These are phyloP conservation scores for Cucurbita maxima DNA, from an alignment of 306 rosid species.

Conservation along the genomic window DNA sequence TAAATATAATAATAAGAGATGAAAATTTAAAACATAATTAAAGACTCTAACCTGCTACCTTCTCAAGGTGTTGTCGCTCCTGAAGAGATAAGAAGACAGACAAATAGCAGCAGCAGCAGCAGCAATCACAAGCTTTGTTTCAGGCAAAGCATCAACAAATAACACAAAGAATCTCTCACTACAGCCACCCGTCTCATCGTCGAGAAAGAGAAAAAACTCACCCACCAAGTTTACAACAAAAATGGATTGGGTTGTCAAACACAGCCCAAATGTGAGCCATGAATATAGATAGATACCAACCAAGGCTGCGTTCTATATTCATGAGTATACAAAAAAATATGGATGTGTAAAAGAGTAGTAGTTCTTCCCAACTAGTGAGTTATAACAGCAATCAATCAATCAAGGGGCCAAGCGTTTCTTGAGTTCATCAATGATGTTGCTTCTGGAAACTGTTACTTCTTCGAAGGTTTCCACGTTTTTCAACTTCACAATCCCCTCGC, in stretches of 20 bases:
- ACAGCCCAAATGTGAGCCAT: not conserved
- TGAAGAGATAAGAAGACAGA: no score
- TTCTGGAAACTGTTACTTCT: conserved; percentile 31
- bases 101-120: no score
- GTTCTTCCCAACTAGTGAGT: not conserved
- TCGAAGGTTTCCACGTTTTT: conserved; percentile 31
- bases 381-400: not conserved
- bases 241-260: not conserved
- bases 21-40: no score
- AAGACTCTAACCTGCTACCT: no score
- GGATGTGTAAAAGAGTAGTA: no score
- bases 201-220: conserved; percentile 30
- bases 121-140: no score
- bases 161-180: conserved; percentile 20
- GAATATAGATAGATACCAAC: not conserved
- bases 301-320: not conserved
- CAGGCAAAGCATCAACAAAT: no score
- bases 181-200: conserved; percentile 78
- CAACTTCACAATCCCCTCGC: conserved; percentile 43
- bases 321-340: no score
- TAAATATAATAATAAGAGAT: no score
- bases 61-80: no score
- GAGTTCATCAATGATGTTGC: conserved; percentile 46
- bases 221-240: not conserved
- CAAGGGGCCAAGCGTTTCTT: conserved; percentile 25